Percentiles rank a stretch among this genome's conserved stretches.
Evolutionary conservation across 495 filamentous ascomycete species (phyloP).

Genomic region (Tuber magnatum): DNA sequence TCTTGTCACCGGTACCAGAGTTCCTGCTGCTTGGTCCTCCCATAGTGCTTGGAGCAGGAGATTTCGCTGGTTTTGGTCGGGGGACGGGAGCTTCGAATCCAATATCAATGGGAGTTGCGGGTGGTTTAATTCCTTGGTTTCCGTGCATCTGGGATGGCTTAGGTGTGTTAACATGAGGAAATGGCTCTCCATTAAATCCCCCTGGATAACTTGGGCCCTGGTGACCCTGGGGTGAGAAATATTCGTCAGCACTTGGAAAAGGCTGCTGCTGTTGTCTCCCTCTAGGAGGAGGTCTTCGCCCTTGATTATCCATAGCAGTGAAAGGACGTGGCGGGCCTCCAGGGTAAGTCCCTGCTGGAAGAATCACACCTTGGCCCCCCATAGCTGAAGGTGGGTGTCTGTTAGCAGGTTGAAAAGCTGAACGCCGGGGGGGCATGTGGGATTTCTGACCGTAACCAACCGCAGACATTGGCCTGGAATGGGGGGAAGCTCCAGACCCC

Average conservation of each 20-base stretch:
- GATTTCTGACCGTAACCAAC: constrained; percentile 32
- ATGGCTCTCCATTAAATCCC: constrained; percentile 21
- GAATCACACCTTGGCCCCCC: constrained; percentile 33
- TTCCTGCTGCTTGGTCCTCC: constrained; percentile 14
- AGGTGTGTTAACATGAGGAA: constrained; percentile 23
- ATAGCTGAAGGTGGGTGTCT: constrained; percentile 35
- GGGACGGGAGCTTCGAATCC: constrained; percentile 38
- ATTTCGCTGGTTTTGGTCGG: constrained; percentile 34
- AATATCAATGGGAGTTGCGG: constrained; percentile 30
- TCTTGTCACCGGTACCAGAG: constrained; percentile 12
- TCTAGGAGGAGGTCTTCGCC: constrained; percentile 25
- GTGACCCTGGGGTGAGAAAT: constrained; percentile 21
- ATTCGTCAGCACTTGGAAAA: not conserved
- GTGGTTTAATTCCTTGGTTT: constrained; percentile 10
- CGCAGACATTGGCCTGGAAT: constrained; percentile 45
- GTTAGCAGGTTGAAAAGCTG: constrained; percentile 28
- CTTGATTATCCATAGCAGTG: constrained; percentile 24
- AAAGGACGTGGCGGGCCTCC: constrained; percentile 25
- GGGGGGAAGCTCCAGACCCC: constrained; percentile 43
- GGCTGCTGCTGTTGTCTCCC: constrained; percentile 16
- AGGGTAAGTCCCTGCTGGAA: constrained; percentile 38
- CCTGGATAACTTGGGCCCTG: constrained; percentile 24
- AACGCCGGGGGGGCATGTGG: constrained; percentile 32
- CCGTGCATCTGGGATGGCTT: constrained; percentile 16
- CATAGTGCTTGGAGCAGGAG: constrained; percentile 20